These are phyloP conservation scores for Vitis cinerea DNA, from an alignment of 164 flowering plant genomes.

Conservation along the genomic window DNA sequence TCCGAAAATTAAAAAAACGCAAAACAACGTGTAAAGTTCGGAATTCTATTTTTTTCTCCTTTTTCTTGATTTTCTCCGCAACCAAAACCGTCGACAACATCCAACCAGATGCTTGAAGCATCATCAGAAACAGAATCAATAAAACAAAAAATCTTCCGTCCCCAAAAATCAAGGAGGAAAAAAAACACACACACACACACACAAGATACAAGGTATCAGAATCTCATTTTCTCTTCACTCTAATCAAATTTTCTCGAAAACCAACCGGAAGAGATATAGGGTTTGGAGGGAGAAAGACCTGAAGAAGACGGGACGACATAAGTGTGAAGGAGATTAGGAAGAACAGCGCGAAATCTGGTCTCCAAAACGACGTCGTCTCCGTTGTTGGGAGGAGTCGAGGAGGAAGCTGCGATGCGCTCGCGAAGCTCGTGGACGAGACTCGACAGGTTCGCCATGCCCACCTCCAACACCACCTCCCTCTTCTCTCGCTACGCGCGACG, in stretches of 20 bases:
- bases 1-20: too few relatives aligned
- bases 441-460: constrained; percentile 66
- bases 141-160: too few relatives aligned
- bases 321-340: constrained; percentile 80
- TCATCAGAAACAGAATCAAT: too few relatives aligned
- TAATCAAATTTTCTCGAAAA: background rate
- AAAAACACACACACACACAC: too few relatives aligned
- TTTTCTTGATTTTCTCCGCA: too few relatives aligned
- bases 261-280: constrained; percentile 2
- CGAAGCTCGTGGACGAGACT: constrained; percentile 94
- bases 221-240: background rate
- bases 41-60: too few relatives aligned
- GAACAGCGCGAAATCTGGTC: constrained; percentile 72
- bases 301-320: constrained; percentile 80
- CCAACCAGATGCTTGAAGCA: too few relatives aligned
- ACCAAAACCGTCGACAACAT: too few relatives aligned
- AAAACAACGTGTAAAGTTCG: too few relatives aligned
- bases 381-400: constrained; percentile 51
- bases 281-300: constrained; percentile 32
- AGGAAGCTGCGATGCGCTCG: constrained; percentile 81
- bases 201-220: too few relatives aligned
- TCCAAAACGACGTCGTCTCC: constrained; percentile 60
- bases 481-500: constrained; percentile 1
- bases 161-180: too few relatives aligned
- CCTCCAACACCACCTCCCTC: constrained; percentile 1